Evolutionary conservation across 352 stramenopile species (phyloP).

Genomic region (Phytophthora crassamura): DNA sequence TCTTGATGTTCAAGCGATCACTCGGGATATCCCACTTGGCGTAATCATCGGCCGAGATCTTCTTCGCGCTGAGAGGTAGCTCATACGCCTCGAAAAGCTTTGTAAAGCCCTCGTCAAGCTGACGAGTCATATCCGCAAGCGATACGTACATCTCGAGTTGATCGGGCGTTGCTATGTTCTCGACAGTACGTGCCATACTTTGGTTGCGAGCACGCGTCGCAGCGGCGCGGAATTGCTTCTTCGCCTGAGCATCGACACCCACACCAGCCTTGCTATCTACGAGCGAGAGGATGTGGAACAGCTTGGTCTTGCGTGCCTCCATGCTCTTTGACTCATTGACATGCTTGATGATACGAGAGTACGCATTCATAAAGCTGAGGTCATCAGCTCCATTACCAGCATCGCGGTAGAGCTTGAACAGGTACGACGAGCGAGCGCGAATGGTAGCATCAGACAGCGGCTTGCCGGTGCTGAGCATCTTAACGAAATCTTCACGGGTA

Average conservation of each 20-base stretch:
- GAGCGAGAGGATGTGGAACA: background rate
- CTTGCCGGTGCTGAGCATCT: background rate
- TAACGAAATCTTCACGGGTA: background rate
- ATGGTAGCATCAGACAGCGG: background rate
- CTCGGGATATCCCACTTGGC: background rate
- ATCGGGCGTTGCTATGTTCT: background rate
- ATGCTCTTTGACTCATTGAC: background rate
- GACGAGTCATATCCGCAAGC: background rate
- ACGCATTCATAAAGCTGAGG: background rate
- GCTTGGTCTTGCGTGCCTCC: background rate
- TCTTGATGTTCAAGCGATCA: constrained; percentile 2
- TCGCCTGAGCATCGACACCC: too few relatives aligned
- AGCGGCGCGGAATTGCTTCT: background rate
- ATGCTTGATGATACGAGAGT: background rate
- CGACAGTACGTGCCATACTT: background rate
- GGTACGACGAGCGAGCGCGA: background rate
- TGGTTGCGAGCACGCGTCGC: background rate
- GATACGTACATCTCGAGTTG: background rate
- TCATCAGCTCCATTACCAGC: background rate
- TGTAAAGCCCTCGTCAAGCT: background rate
- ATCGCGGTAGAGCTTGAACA: background rate
- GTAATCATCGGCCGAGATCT: background rate
- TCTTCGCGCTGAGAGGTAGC: background rate
- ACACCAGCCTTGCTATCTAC: background rate
- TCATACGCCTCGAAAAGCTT: background rate